Evolutionary conservation across 2,329 filamentous ascomycete genomes (phyloP).

Genomic region (Verticillium albo-atrum): DNA sequence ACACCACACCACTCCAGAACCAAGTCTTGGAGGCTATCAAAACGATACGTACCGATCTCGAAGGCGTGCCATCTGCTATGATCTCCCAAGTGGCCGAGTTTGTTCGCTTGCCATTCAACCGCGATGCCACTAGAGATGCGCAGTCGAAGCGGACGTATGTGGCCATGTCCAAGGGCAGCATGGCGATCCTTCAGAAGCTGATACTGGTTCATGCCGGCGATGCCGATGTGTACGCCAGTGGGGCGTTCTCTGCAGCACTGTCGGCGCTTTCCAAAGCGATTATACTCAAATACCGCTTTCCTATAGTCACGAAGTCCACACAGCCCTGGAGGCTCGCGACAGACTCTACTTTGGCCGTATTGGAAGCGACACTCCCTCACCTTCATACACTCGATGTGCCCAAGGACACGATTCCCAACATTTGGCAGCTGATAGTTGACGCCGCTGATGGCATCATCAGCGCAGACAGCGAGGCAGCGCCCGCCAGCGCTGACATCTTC

Average conservation of each 20-base stretch:
- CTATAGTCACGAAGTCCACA: constrained; percentile 63
- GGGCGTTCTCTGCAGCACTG: constrained; percentile 62
- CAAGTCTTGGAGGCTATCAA: constrained; percentile 65
- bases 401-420: constrained; percentile 42
- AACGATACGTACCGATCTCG: constrained; percentile 61
- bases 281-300: constrained; percentile 74
- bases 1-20: constrained; percentile 67
- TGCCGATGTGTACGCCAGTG: constrained; percentile 64
- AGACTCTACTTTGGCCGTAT: constrained; percentile 61
- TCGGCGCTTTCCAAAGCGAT: constrained; percentile 67
- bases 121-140: constrained; percentile 24
- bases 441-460: constrained; percentile 66
- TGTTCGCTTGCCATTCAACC: constrained; percentile 62
- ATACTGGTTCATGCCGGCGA: constrained; percentile 56
- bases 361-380: constrained; percentile 61
- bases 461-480: constrained; percentile 51
- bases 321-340: constrained; percentile 81
- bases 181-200: constrained; percentile 62
- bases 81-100: constrained; percentile 67
- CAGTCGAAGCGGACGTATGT: constrained; percentile 71
- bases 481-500: constrained; percentile 43
- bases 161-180: constrained; percentile 79
- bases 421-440: constrained; percentile 67
- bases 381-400: constrained; percentile 45
- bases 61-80: constrained; percentile 63